Conservation (phyloP, 2,329 filamentous ascomycete genomes). For the Neoscytalidium dimidiatum region DNA sequence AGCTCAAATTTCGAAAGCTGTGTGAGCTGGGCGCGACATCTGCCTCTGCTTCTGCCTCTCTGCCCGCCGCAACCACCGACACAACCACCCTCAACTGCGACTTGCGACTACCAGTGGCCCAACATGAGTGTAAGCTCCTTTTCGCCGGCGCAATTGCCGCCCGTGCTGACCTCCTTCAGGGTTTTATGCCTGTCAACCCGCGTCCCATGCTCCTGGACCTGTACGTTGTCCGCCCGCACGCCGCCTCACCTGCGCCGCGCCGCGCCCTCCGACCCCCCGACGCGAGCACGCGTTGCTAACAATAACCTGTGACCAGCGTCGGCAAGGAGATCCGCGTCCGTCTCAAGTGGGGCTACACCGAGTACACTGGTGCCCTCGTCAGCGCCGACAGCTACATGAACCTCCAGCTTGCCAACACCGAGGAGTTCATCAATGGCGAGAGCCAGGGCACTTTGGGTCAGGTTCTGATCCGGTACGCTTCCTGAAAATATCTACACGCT, state of each 20-base stretch:
- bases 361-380: slow-evolving; percentile 92
- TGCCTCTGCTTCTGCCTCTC: not conserved
- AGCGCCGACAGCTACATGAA: slow-evolving; percentile 99
- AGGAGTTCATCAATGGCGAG: slow-evolving; percentile 90
- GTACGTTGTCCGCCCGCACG: slow-evolving; percentile 52
- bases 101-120: not conserved
- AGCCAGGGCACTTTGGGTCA: slow-evolving; percentile 82
- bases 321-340: slow-evolving; percentile 89
- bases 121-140: slow-evolving; percentile 12
- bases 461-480: slow-evolving; percentile 79
- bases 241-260: not conserved
- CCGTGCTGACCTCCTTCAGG: slow-evolving; percentile 3
- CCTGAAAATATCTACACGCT: not conserved
- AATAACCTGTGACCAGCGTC: slow-evolving; percentile 53
- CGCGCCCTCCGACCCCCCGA: not conserved
- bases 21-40: slow-evolving; percentile 1
- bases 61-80: not conserved
- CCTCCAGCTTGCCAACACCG: slow-evolving; percentile 84
- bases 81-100: not conserved
- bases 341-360: slow-evolving; percentile 96
- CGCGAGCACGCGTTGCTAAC: not conserved
- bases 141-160: not conserved
- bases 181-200: slow-evolving; percentile 90
- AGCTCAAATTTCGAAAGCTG: slow-evolving; percentile 20
- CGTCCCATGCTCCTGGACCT: slow-evolving; percentile 93